These are phyloP conservation scores for Acacia pycnantha DNA, from an alignment of 331 rosid species.

Conservation along the genomic window DNA sequence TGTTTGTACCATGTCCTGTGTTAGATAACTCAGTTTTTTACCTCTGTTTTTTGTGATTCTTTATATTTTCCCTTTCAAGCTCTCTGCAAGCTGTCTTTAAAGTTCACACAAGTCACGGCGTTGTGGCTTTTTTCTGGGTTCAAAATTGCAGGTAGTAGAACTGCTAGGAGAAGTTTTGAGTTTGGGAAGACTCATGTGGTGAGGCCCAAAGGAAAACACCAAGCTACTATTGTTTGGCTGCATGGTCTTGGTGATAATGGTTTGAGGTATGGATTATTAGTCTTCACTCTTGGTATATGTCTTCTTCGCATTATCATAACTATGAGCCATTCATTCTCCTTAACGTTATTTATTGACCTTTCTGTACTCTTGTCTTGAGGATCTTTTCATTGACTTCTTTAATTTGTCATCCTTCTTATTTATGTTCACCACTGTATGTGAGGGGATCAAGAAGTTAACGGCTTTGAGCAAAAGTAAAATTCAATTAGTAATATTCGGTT, in stretches of 20 bases:
- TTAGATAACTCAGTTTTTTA: background rate
- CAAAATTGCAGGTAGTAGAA: constrained; percentile 81
- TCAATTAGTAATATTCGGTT: constrained; percentile 12
- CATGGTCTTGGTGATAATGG: constrained; percentile 99
- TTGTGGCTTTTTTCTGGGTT: constrained; percentile 4
- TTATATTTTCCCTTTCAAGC: background rate
- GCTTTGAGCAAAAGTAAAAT: constrained; percentile 10
- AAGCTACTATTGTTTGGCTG: constrained; percentile 95
- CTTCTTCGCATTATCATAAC: constrained; percentile 27
- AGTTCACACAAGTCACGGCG: constrained; percentile 22
- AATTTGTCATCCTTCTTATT: background rate
- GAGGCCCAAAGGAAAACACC: constrained; percentile 95
- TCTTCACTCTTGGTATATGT: constrained; percentile 20
- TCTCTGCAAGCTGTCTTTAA: constrained; percentile 14
- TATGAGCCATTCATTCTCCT: constrained; percentile 13
- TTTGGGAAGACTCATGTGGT: constrained; percentile 97
- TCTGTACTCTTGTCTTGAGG: background rate
- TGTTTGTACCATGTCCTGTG: background rate
- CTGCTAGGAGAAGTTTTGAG: constrained; percentile 66
- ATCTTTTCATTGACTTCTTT: background rate
- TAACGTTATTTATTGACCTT: constrained; percentile 17
- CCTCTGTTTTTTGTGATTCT: background rate
- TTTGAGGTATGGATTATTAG: constrained; percentile 58
- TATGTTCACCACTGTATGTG: background rate
- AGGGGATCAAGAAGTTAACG: background rate